Percentiles rank a stretch among this genome's conserved stretches.
Evolutionary conservation across 1,139 yeast species (phyloP).

Genomic region (Saccharomyces hybrid): DNA sequence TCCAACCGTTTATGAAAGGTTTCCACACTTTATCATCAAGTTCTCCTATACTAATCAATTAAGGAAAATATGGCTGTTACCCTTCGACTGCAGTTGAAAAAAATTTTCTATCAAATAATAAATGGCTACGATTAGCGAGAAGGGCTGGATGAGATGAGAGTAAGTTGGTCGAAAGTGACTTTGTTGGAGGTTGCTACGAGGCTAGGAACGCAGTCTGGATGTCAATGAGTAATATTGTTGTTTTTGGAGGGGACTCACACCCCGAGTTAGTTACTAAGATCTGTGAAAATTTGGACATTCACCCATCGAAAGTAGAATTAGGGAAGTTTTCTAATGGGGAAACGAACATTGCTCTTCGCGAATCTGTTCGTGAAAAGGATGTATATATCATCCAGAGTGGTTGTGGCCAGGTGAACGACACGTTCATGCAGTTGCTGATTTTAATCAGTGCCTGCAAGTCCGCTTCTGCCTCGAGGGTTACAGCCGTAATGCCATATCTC

Average conservation of each 20-base stretch:
- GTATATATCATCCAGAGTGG: conserved; percentile 66
- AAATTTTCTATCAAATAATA: not conserved
- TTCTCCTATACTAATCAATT: not conserved
- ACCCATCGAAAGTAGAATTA: conserved; percentile 49
- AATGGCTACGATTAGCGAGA: not conserved
- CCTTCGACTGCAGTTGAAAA: not conserved
- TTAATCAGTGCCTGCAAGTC: conserved; percentile 92
- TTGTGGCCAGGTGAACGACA: conserved; percentile 87
- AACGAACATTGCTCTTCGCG: conserved; percentile 73
- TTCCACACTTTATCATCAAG: not conserved
- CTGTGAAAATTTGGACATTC: conserved; percentile 59
- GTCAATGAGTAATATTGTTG: conserved; percentile 58
- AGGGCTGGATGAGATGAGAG: not conserved
- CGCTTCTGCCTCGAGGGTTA: conserved; percentile 87
- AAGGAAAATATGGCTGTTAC: not conserved
- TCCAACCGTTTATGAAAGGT: not conserved
- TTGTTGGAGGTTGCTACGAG: not conserved
- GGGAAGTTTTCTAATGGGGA: conserved; percentile 77
- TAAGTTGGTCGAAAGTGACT: not conserved
- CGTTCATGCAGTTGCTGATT: conserved; percentile 77
- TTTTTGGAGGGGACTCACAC: conserved; percentile 66
- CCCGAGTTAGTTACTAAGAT: conserved; percentile 53
- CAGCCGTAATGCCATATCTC: conserved; percentile 90
- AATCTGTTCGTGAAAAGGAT: conserved; percentile 87
- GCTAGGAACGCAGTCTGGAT: not conserved